Base-by-base conservation (phyloP, 257 asterid species). In the Echium plantagineum region DNA sequence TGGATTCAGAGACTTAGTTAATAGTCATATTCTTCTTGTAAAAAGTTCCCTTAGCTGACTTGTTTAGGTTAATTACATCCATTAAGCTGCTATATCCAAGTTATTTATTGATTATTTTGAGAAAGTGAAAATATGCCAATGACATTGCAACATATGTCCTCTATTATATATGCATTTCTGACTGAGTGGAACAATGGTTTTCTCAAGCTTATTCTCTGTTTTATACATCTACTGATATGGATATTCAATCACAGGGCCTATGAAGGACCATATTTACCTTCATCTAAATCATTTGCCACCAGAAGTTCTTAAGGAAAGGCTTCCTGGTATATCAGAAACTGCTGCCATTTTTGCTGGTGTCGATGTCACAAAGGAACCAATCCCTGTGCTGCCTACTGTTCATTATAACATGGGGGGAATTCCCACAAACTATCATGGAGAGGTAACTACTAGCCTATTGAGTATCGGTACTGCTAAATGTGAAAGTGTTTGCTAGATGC, bases 381-480 rank as follows among this genome's bases (percentile, higher is more conserved):
- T 91, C 70, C 98, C 98, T 61, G 98, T 91, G 66, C 77, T 88
- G 66, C 98, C 98, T 28, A 91, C 97, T 28, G 98, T 91, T 64
- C 98, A 91, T 63, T 91, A 91, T 63, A 91, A 91, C 77, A 91
- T 91, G 98, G 98, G 98, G 59, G 98, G 98, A 69, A 82, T 91
- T 71, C 98, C 98, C 52, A 88, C 96, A 21, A 91, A 91, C 72
- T 66, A 91, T 82, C 85, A 84, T 61, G 98, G 98, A 65, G 94
- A 91, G 98, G 98, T 91, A 77, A 61, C 28, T 49, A 55, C 1
- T 7, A 13, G 17, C 47, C 56, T 8, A 16, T 31, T 15, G 26
- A 47, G 60, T 22, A 3, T 15, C 31, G 48, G 31, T 48, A 32
- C 5, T 20, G 48, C 13, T 20, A 31, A 21, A 10, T 62, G 24